Percentiles rank a stretch among this genome's conserved stretches.
Conservation (phyloP, 116 monocot genomes). For the Iris pallida region DNA sequence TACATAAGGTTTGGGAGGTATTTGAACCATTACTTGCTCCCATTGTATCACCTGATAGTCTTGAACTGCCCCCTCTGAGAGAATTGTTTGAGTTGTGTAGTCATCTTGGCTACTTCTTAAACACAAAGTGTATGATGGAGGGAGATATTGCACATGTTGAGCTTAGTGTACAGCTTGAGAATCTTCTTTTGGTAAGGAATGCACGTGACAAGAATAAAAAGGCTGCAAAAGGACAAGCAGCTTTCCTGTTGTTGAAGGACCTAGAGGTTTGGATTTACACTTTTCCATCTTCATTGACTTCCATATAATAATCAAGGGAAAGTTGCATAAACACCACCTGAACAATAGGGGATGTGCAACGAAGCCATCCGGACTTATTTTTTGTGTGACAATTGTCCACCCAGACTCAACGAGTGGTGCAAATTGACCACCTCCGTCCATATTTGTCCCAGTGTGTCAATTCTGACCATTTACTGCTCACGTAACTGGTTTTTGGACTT, state of each 20-base stretch:
- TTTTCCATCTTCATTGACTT: not conserved
- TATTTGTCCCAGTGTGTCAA: no score
- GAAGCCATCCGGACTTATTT: not conserved
- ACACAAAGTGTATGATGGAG: slow-evolving; percentile 23
- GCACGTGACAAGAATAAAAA: slow-evolving; percentile 52
- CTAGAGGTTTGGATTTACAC: slow-evolving; percentile 47
- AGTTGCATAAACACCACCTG: no score
- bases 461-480: no score
- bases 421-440: no score
- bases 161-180: slow-evolving; percentile 69
- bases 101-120: slow-evolving; percentile 62
- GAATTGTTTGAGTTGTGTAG: slow-evolving; percentile 65
- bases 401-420: not conserved
- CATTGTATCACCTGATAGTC: slow-evolving; percentile 73
- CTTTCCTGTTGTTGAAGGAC: slow-evolving; percentile 66
- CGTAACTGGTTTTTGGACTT: no score
- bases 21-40: slow-evolving; percentile 84
- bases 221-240: slow-evolving; percentile 76
- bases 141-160: slow-evolving; percentile 44
- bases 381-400: not conserved
- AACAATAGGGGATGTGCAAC: no score
- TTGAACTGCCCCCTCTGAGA: slow-evolving; percentile 64
- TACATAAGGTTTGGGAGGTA: slow-evolving; percentile 62
- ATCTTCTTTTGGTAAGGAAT: slow-evolving; percentile 37
- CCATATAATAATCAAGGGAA: no score